These are phyloP conservation scores for Eimeria necatrix DNA, from an alignment of 169 alveolate species.

Conservation along the genomic window DNA sequence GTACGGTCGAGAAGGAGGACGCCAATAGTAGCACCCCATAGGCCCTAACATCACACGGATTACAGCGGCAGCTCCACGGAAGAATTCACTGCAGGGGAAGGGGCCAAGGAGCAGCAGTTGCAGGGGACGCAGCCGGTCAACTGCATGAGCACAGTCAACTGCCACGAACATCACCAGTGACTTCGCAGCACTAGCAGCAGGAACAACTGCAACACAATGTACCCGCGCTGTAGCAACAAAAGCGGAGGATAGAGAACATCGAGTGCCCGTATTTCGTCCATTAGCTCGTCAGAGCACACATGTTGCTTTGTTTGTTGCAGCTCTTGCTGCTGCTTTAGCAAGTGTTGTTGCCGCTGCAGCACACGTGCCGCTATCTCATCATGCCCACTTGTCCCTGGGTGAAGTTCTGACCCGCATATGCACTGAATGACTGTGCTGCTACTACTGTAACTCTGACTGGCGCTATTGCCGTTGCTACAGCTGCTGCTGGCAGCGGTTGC, in stretches of 20 bases:
- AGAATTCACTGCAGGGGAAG: too few species aligned
- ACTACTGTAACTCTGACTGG: neutral
- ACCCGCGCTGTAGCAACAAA: conserved; percentile 71
- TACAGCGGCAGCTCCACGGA: too few species aligned
- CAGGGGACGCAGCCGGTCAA: too few species aligned
- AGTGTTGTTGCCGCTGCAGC: conserved; percentile 66
- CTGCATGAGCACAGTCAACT: too few species aligned
- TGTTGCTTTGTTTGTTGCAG: conserved; percentile 33
- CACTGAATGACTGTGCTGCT: conserved; percentile 10
- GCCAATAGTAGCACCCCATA: neutral
- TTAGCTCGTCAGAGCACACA: conserved; percentile 44
- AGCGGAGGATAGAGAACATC: conserved; percentile 55
- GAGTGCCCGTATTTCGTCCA: conserved; percentile 62
- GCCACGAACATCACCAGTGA: too few species aligned
- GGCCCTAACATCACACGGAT: neutral
- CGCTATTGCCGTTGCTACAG: conserved; percentile 17
- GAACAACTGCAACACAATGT: neutral
- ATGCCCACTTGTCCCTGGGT: conserved; percentile 26
- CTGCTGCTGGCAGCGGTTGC: neutral
- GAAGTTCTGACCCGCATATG: conserved; percentile 41
- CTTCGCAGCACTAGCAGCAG: neutral
- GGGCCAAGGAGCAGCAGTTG: too few species aligned
- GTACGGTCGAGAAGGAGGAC: neutral
- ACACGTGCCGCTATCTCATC: conserved; percentile 57
- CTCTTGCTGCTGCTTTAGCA: conserved; percentile 24